phyloP scores from a whole-genome alignment of 768 basidiomycete species.

The Boletus edulis region DNA sequence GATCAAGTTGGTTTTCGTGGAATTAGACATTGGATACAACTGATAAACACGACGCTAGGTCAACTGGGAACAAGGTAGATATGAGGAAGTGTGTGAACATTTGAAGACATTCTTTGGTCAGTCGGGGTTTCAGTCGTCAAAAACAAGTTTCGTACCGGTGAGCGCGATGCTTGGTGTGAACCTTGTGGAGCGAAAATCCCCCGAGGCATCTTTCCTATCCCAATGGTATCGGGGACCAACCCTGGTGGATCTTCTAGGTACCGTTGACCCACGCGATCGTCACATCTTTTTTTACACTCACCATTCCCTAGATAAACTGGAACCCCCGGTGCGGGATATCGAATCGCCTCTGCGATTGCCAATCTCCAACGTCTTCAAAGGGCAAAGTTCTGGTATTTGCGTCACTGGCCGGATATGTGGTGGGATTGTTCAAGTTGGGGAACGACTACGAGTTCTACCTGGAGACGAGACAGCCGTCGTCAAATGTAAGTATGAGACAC shows the following conservation, averaged over 20 bases:
- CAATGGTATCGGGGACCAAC: constrained; percentile 88
- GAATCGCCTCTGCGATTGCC: constrained; percentile 79
- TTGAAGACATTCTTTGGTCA: constrained; percentile 82
- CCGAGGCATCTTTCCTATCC: constrained; percentile 46
- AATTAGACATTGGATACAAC: neutral
- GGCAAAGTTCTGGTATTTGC: constrained; percentile 72
- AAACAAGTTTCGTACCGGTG: constrained; percentile 83
- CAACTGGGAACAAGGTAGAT: constrained; percentile 80
- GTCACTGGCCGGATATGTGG: constrained; percentile 83
- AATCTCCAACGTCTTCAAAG: constrained; percentile 93
- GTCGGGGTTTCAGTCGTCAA: constrained; percentile 79
- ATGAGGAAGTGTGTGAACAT: constrained; percentile 74
- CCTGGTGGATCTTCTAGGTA: constrained; percentile 81
- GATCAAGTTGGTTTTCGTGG: constrained; percentile 61
- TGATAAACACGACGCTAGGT: constrained; percentile 51
- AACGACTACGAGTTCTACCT: constrained; percentile 80
- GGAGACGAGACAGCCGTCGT: constrained; percentile 89
- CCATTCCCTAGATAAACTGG: constrained; percentile 61
- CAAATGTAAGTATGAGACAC: constrained; percentile 44
- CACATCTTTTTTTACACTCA: neutral
- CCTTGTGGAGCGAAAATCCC: constrained; percentile 50
- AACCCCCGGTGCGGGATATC: constrained; percentile 79
- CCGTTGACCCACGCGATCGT: neutral
- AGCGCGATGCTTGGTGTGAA: constrained; percentile 91
- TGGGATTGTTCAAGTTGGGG: constrained; percentile 91